These are phyloP conservation scores for Candida caryicola DNA, from an alignment of 805 yeast species.

Conservation along the genomic window DNA sequence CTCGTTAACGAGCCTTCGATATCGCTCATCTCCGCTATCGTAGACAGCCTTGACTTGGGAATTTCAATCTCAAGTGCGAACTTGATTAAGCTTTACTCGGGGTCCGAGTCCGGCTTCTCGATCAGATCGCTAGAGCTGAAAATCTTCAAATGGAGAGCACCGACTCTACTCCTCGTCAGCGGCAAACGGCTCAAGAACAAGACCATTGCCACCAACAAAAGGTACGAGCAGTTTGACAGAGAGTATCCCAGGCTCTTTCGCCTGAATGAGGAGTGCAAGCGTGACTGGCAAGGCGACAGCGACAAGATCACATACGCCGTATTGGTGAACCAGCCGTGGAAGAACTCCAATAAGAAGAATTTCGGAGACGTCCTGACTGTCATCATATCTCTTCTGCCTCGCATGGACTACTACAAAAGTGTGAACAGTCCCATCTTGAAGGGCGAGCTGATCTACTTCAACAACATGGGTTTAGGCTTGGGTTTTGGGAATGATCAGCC, in stretches of 20 bases:
- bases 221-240: slow-evolving; percentile 51
- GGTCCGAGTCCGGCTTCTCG: slow-evolving; percentile 79
- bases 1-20: slow-evolving; percentile 41
- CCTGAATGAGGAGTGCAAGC: slow-evolving; percentile 20
- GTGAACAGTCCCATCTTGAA: slow-evolving; percentile 29
- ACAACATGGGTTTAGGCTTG: slow-evolving; percentile 71
- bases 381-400: slow-evolving; percentile 69
- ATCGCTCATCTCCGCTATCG: slow-evolving; percentile 35
- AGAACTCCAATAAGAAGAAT: slow-evolving; percentile 59
- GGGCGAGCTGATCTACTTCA: slow-evolving; percentile 56
- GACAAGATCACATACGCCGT: slow-evolving; percentile 61
- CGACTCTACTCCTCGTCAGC: slow-evolving; percentile 65
- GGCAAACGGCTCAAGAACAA: slow-evolving; percentile 53
- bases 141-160: slow-evolving; percentile 87
- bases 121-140: slow-evolving; percentile 82
- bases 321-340: slow-evolving; percentile 73
- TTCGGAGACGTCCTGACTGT: slow-evolving; percentile 63
- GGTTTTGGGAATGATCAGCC: slow-evolving; percentile 81
- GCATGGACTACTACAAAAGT: slow-evolving; percentile 49
- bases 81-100: slow-evolving; percentile 63
- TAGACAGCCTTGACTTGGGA: slow-evolving; percentile 22
- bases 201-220: slow-evolving; percentile 35
- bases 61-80: slow-evolving; percentile 43
- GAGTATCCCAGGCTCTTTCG: slow-evolving; percentile 43
- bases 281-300: slow-evolving; percentile 36